phyloP scores from a whole-genome alignment of 257 asterid species.

The Scutellaria minor region DNA sequence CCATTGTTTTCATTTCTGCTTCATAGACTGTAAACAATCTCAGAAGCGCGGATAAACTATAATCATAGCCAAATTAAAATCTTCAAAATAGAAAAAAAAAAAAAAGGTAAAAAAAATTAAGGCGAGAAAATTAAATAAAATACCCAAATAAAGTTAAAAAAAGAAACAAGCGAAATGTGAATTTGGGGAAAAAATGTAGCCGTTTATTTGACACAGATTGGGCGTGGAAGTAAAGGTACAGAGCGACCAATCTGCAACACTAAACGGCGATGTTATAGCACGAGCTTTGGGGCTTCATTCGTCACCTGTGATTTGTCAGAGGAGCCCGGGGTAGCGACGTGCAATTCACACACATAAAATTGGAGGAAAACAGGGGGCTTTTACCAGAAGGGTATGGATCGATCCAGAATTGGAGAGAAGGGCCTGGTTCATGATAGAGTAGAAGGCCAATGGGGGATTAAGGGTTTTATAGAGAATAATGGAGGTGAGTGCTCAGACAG shows the following conservation, averaged over 20 bases:
- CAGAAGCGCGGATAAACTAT: constrained; percentile 81
- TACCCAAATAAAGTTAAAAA: too few relatives aligned
- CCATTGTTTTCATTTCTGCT: constrained; percentile 50
- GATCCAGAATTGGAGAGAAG: background rate
- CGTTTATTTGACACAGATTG: constrained; percentile 78
- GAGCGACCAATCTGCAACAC: constrained; percentile 81
- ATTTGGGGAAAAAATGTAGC: constrained; percentile 39
- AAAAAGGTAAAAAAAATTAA: background rate
- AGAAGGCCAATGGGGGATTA: background rate
- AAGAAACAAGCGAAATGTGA: background rate
- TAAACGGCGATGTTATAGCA: constrained; percentile 70
- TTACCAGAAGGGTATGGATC: background rate
- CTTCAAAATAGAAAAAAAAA: background rate
- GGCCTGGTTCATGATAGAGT: background rate
- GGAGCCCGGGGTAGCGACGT: constrained; percentile 95
- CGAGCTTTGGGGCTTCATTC: constrained; percentile 91
- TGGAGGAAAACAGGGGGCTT: background rate
- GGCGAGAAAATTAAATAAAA: background rate
- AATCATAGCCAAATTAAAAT: constrained; percentile 54
- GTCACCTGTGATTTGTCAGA: constrained; percentile 49
- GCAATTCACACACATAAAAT: constrained; percentile 36
- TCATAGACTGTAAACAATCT: constrained; percentile 51
- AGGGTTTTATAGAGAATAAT: constrained; percentile 8
- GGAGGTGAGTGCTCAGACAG: constrained; percentile 69
- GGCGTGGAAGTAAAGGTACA: constrained; percentile 55